Evolutionary conservation across 2,329 filamentous ascomycete species (phyloP), one percentile per base, ranked within the genome.

Genomic region (Alternaria tenuissima): DNA sequence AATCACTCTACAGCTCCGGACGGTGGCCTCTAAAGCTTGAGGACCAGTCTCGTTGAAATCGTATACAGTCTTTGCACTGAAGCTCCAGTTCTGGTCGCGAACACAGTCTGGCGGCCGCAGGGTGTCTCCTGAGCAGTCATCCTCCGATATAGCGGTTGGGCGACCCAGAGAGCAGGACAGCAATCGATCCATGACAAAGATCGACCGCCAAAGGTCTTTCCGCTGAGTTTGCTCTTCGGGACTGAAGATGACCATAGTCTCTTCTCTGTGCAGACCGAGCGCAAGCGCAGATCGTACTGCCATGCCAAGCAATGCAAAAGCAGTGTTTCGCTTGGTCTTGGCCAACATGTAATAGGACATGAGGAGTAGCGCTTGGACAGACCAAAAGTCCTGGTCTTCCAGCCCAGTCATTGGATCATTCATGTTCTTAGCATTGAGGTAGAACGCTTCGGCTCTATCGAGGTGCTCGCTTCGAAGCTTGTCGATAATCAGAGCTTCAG

Each of bases 261-360:
- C 86, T 66, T 86, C 84, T 66, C 86, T 81, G 65, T 91, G 88
- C 4, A 91, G 77, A 2, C 88, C 88, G 2, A 90, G 76, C 0
- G 87, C 84, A 69, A 87, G 86, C 2, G 87, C 87, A 53, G 86
- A 87, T 12, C 87, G 83, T 46, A 89, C 85, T 22, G 89, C 89
- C 75, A 75, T 77, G 84, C 88, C 88, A 48, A 86, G 82, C 59
- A 89, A 87, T 16, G 83, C 82, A 75, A 88, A 89, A 0, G 89
- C 86, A 5, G 86, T 84, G 65, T 90, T 90, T 16, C 87, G 81
- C 72, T 86, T 88, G 1, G 87, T 87, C 14, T 87, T 82, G 3
- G 84, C 81, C 16, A 91, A 76, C 83, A 86, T 87, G 68, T 89
- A 91, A 2, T 89, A 75, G 0, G 88, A 83, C 85, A 90, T 89